These are phyloP conservation scores for Globisporangium splendens DNA, from an alignment of 352 stramenopile species.

Conservation along the genomic window DNA sequence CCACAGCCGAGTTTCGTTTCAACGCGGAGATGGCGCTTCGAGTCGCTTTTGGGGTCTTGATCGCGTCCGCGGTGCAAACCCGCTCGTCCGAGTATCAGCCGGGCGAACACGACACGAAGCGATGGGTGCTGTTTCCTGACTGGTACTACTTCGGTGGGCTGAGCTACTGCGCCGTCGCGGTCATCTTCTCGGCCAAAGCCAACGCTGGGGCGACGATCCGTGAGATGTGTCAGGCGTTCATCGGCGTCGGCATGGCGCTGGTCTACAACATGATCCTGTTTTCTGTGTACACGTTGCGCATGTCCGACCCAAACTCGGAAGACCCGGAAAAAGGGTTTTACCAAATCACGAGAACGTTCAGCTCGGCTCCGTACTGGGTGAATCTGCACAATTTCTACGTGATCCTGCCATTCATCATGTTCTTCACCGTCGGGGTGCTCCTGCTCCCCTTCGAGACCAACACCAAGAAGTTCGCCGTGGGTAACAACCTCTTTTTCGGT, in stretches of 20 bases:
- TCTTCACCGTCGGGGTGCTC: conserved; percentile 49
- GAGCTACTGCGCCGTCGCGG: conserved; percentile 40
- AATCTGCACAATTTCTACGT: conserved; percentile 45
- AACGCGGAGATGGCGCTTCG: conserved; percentile 44
- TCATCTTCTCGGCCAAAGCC: conserved; percentile 35
- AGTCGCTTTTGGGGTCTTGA: conserved; percentile 46
- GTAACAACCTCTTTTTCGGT: conserved; percentile 66
- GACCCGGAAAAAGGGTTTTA: conserved; percentile 31
- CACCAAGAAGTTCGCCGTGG: conserved; percentile 60
- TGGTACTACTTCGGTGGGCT: conserved; percentile 63
- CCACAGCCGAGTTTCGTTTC: conserved; percentile 22
- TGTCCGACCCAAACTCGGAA: conserved; percentile 20
- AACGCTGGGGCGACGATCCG: conserved; percentile 37
- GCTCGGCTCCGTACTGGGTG: conserved; percentile 38
- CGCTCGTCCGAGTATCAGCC: conserved; percentile 30
- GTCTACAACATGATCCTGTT: conserved; percentile 69
- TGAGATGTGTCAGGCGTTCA: conserved; percentile 35
- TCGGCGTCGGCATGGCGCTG: conserved; percentile 43
- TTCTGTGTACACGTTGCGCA: conserved; percentile 26
- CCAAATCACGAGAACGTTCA: conserved; percentile 48
- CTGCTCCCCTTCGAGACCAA: conserved; percentile 54
- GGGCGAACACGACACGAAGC: conserved; percentile 24
- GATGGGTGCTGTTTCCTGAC: conserved; percentile 56
- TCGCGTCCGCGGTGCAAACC: conserved; percentile 58
- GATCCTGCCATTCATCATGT: conserved; percentile 50